Evolutionary conservation across 148 eudicot genomes (phyloP).

Genomic region (Gaultheria prostrata): DNA sequence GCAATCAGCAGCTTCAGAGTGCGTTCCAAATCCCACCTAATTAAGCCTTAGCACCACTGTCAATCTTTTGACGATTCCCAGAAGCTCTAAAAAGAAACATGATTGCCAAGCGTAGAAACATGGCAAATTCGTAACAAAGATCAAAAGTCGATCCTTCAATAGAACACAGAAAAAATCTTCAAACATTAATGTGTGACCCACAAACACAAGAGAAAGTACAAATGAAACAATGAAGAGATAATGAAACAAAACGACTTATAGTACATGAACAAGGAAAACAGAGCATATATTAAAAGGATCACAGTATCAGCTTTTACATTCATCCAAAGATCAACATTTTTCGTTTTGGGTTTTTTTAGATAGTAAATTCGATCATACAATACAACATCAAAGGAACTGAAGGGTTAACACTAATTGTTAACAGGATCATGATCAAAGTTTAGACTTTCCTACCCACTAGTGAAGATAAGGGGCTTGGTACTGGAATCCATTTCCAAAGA

Average conservation of each 20-base stretch:
- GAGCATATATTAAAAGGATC: slow-evolving; percentile 59
- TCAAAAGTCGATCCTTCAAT: neutral
- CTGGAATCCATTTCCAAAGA: slow-evolving; percentile 80
- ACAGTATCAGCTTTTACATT: slow-evolving; percentile 60
- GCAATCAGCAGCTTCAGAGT: too few species aligned
- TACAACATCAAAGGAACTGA: slow-evolving; percentile 44
- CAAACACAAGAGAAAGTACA: neutral
- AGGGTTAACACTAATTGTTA: slow-evolving; percentile 81
- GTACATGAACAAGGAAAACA: slow-evolving; percentile 21
- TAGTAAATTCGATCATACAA: slow-evolving; percentile 50
- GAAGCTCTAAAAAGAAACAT: neutral
- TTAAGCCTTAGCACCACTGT: neutral
- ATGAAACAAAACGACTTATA: neutral
- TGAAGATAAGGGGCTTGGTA: slow-evolving; percentile 88
- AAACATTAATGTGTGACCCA: neutral
- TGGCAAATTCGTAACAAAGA: neutral
- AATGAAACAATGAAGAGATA: neutral
- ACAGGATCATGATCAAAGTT: slow-evolving; percentile 53
- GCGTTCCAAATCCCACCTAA: neutral
- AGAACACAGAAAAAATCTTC: neutral
- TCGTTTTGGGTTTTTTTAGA: slow-evolving; percentile 23
- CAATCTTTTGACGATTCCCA: neutral
- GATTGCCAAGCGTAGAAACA: neutral
- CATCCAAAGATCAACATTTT: slow-evolving; percentile 40
- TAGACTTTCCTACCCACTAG: slow-evolving; percentile 54